Conservation (phyloP, 768 basidiomycete species). For the Tephrocybe sp. region DNA sequence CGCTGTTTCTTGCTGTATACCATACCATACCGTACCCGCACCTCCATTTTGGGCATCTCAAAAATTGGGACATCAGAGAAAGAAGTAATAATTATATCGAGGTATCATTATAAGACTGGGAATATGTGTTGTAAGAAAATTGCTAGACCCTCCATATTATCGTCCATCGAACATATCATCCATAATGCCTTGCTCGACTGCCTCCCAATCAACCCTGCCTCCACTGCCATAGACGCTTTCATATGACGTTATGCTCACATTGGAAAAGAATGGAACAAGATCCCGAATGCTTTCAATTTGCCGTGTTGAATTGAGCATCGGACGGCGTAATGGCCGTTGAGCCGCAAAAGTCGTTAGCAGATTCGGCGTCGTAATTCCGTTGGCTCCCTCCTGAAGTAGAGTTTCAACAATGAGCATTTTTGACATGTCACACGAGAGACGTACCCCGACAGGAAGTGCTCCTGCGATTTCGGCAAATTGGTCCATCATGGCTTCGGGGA, state of each 20-base stretch:
- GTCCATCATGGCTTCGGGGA: constrained; percentile 87
- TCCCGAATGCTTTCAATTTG: constrained; percentile 85
- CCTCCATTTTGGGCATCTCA: background rate
- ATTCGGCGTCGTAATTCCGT: constrained; percentile 24
- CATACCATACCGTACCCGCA: background rate
- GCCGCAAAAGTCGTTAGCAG: constrained; percentile 30
- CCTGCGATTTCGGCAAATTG: constrained; percentile 80
- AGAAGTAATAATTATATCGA: constrained; percentile 1
- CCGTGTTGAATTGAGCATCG: constrained; percentile 63
- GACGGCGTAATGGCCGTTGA: constrained; percentile 61
- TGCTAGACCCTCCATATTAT: constrained; percentile 26
- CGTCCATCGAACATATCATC: constrained; percentile 90
- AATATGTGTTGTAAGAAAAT: constrained; percentile 8
- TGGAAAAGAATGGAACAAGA: constrained; percentile 86
- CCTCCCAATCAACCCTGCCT: constrained; percentile 85
- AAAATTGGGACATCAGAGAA: background rate
- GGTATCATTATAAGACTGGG: constrained; percentile 17
- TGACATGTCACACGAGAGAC: constrained; percentile 6
- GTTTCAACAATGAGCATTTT: background rate
- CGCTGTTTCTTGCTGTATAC: constrained; percentile 3
- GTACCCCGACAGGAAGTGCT: constrained; percentile 54
- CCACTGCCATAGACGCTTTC: constrained; percentile 86
- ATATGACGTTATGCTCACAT: constrained; percentile 84
- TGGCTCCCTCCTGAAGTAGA: constrained; percentile 25
- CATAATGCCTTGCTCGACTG: constrained; percentile 77